Conservation (phyloP, 768 basidiomycete genomes). For the Phylloporus rhodoxanthus region DNA sequence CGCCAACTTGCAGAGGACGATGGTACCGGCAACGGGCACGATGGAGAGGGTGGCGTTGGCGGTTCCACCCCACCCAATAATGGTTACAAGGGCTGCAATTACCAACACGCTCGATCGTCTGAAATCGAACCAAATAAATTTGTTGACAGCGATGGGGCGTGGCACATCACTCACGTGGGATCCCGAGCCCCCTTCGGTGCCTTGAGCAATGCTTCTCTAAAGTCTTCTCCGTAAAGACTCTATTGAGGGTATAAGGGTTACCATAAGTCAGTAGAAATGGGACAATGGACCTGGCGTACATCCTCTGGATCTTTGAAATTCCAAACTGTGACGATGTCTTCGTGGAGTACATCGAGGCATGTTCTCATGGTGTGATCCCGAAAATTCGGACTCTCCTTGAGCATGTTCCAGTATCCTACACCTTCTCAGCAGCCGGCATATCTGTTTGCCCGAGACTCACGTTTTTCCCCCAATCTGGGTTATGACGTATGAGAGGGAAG, state of each 20-base stretch:
- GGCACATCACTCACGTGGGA: background rate
- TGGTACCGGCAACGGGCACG: too few relatives aligned
- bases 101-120: background rate
- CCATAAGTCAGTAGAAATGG: background rate
- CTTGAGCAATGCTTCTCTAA: background rate
- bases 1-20: too few relatives aligned
- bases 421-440: background rate
- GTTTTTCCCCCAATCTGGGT: background rate
- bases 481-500: background rate
- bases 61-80: too few relatives aligned
- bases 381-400: background rate
- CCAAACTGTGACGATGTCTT: slow-evolving; percentile 4
- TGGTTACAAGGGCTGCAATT: too few relatives aligned
- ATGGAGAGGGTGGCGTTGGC: too few relatives aligned
- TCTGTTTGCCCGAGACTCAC: background rate
- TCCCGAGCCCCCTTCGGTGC: background rate
- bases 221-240: background rate
- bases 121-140: background rate
- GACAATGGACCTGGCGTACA: background rate
- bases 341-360: slow-evolving; percentile 1
- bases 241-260: background rate
- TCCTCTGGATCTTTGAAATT: slow-evolving; percentile 2
- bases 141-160: background rate
- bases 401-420: slow-evolving; percentile 1
- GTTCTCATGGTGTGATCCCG: background rate